Evolutionary conservation across 2,329 filamentous ascomycete genomes (phyloP).

Genomic region (Apiospora rasikravindrae): DNA sequence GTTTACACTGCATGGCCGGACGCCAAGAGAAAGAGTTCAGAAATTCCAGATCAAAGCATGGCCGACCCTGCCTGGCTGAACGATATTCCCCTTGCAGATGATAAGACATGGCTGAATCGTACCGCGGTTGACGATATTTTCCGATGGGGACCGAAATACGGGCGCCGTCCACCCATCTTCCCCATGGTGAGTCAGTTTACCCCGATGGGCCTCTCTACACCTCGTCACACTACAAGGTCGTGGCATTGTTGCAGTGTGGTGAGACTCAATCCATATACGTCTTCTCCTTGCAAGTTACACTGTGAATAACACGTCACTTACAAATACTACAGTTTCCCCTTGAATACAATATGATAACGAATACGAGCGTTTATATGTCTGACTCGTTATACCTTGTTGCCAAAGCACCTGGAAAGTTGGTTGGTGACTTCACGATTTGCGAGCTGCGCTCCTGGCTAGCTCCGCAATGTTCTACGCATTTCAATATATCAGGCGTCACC

Average conservation of each 20-base stretch:
- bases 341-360: constrained; percentile 70
- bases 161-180: constrained; percentile 59
- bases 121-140: constrained; percentile 75
- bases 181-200: constrained; percentile 48
- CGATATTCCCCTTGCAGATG: constrained; percentile 42
- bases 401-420: constrained; percentile 43
- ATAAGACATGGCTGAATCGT: constrained; percentile 53
- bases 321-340: constrained; percentile 53
- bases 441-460: constrained; percentile 68
- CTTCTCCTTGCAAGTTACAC: not conserved
- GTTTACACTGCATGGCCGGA: constrained; percentile 67
- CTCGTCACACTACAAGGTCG: not conserved
- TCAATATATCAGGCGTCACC: constrained; percentile 57
- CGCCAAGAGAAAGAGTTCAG: constrained; percentile 41
- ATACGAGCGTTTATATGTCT: constrained; percentile 49
- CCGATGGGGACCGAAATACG: constrained; percentile 62
- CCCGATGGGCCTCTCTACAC: not conserved
- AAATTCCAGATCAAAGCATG: constrained; percentile 39
- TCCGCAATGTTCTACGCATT: constrained; percentile 69
- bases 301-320: not conserved
- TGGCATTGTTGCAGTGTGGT: not conserved
- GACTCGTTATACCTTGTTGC: constrained; percentile 71
- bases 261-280: not conserved
- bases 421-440: constrained; percentile 69
- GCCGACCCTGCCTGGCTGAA: constrained; percentile 44